Percentiles rank a stretch among this genome's conserved stretches.
These are phyloP conservation scores for Xerophyta viscosa DNA, from an alignment of 106 monocot genomes.

Conservation along the genomic window DNA sequence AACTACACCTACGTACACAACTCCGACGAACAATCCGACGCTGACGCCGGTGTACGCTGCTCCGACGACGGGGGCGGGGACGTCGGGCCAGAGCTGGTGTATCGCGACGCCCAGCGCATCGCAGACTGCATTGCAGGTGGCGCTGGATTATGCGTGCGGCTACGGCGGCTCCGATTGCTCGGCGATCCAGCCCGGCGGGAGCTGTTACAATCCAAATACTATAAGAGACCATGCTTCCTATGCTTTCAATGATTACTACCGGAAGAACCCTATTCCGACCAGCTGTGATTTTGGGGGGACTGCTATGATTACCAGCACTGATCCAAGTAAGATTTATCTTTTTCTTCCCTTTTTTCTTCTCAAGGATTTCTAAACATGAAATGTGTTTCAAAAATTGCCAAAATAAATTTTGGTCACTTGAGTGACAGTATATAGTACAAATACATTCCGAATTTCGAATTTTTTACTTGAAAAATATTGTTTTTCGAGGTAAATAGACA, in stretches of 20 bases:
- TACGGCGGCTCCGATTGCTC: constrained; percentile 89
- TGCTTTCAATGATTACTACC: constrained; percentile 90
- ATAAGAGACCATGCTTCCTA: constrained; percentile 76
- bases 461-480: not conserved
- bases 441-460: too few species aligned
- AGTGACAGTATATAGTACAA: too few species aligned
- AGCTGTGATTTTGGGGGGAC: constrained; percentile 93
- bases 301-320: constrained; percentile 51
- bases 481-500: too few species aligned
- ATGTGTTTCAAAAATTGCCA: too few species aligned
- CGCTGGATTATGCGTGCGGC: constrained; percentile 88
- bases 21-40: constrained; percentile 2
- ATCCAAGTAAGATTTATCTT: constrained; percentile 62
- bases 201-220: constrained; percentile 71
- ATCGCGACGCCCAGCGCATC: constrained; percentile 67
- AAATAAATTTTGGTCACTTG: too few species aligned
- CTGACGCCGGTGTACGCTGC: constrained; percentile 2
- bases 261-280: constrained; percentile 74
- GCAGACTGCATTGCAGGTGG: constrained; percentile 70
- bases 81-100: constrained; percentile 76
- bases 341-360: not conserved
- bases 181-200: constrained; percentile 56
- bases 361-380: too few species aligned
- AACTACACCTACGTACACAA: not conserved
- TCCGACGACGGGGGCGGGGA: not conserved